phyloP scores from a whole-genome alignment of 768 basidiomycete species.

The Postia placenta region DNA sequence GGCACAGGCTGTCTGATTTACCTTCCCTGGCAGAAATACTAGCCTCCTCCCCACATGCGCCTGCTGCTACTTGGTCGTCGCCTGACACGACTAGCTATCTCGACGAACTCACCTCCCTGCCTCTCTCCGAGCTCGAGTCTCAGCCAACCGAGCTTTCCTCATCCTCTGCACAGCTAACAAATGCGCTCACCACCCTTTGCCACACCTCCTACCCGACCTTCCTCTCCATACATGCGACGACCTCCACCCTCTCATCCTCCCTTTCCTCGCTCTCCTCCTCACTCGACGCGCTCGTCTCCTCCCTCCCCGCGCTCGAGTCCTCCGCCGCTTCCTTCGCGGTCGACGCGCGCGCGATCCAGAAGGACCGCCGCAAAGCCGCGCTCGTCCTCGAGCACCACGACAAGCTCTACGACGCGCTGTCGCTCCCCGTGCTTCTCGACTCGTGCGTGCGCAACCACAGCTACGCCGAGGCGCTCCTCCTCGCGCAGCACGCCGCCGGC shows the following conservation, averaged over 20 bases:
- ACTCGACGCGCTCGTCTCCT: conserved; percentile 60
- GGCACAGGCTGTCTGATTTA: conserved; percentile 7
- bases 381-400: conserved; percentile 93
- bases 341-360: conserved; percentile 67
- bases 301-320: conserved; percentile 74
- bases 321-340: conserved; percentile 66
- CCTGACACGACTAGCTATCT: conserved; percentile 45
- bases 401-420: conserved; percentile 86
- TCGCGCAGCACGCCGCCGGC: conserved; percentile 62
- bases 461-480: conserved; percentile 86
- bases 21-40: conserved; percentile 17
- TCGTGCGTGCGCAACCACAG: conserved; percentile 91
- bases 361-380: conserved; percentile 67
- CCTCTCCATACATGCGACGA: conserved; percentile 79
- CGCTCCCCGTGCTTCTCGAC: conserved; percentile 86
- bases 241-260: conserved; percentile 65
- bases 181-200: conserved; percentile 84
- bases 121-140: conserved; percentile 60
- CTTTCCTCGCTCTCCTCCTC: conserved; percentile 72
- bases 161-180: conserved; percentile 81
- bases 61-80: conserved; percentile 10
- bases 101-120: conserved; percentile 54
- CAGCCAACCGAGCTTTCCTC: conserved; percentile 77
- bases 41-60: conserved; percentile 12
- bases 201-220: conserved; percentile 91